phyloP scores from a whole-genome alignment of 2,329 filamentous ascomycete species.

The Tetracladium maxilliforme region DNA sequence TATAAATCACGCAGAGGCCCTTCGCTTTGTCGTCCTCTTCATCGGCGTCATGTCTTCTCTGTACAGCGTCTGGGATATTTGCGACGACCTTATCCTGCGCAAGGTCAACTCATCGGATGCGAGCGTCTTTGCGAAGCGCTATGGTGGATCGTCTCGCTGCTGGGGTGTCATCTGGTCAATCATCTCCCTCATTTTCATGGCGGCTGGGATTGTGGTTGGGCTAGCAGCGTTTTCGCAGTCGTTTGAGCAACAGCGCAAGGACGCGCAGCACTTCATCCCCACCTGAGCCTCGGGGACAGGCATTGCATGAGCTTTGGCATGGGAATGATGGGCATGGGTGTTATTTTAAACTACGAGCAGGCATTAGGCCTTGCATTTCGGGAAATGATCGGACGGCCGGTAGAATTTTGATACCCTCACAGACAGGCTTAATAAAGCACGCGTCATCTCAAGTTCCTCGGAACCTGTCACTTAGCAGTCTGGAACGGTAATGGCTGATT shows the following conservation, averaged over 20 bases:
- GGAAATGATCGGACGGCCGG: too few relatives aligned
- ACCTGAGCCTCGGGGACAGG: too few relatives aligned
- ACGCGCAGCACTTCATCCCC: conserved; percentile 50
- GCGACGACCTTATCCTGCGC: conserved; percentile 65
- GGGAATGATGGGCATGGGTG: too few relatives aligned
- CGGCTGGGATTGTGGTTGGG: conserved; percentile 57
- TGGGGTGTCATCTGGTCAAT: conserved; percentile 72
- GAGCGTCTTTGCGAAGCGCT: conserved; percentile 63
- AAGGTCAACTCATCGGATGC: conserved; percentile 73
- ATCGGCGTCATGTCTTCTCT: conserved; percentile 72
- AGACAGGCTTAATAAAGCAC: too few relatives aligned
- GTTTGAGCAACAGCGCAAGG: conserved; percentile 50
- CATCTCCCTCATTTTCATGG: conserved; percentile 58
- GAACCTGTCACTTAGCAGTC: too few relatives aligned
- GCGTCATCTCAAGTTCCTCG: too few relatives aligned
- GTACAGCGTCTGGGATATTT: conserved; percentile 77
- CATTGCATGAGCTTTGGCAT: too few relatives aligned
- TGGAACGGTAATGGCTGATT: too few relatives aligned
- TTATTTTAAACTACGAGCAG: too few relatives aligned
- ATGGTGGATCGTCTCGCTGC: conserved; percentile 66
- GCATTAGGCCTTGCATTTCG: too few relatives aligned
- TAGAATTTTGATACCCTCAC: too few relatives aligned
- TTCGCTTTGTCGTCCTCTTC: conserved; percentile 64
- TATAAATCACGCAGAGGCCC: conserved; percentile 58
- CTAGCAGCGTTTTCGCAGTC: conserved; percentile 63